Evolutionary conservation across 371 early-diverging fungal species (phyloP), one percentile per base, ranked within the genome.

Genomic region (Mortierella sp.): DNA sequence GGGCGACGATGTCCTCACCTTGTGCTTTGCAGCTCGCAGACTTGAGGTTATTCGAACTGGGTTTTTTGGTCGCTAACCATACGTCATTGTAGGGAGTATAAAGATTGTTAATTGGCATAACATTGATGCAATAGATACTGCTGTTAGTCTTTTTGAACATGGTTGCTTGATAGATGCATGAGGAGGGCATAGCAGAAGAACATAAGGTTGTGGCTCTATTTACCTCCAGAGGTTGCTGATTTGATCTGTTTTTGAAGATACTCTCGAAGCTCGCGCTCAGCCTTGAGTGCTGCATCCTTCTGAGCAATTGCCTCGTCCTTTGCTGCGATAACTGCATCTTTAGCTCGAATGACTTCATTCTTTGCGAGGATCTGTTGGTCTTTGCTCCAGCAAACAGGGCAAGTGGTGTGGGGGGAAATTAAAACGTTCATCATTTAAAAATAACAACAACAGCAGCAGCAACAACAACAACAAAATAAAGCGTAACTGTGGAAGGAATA

Each of bases 251-350:
- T 72, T 49, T 73, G 73, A 12, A 78, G 70, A 20, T 69, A 67
- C 28, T 73, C 73, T 20, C 69, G 69, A 8, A 78, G 51, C 40
- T 78, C 73, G 26, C 78, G 73, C 58, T 72, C 77, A 6, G 47
- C 57, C 49, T 68, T 77, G n/a, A 78, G 70, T 28, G 70, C 73
- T 32, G 49, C 39, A 30, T 78, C 78, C 63, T 78, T 78, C 30
- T 73, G 78, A 43, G 73, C 78, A 43, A 78, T 68, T 14, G 78
- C 70, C 6, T 78, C 73, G 45, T 78, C 78, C 57, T 78, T 78
- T 30, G 78, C 78, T 0, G 78, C 78, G 14, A 78, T 78, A 12
- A 73, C 66, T 20, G 64, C 78, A 37, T 78, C 78, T 43, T 78
- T 78, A 47, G 78, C 78, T 30, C 66, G 64, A 22, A 78, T 73